Percentiles rank a stretch among this genome's conserved stretches.
Evolutionary conservation across 129 eudicot species (phyloP).

Genomic region (Lonicera japonica): DNA sequence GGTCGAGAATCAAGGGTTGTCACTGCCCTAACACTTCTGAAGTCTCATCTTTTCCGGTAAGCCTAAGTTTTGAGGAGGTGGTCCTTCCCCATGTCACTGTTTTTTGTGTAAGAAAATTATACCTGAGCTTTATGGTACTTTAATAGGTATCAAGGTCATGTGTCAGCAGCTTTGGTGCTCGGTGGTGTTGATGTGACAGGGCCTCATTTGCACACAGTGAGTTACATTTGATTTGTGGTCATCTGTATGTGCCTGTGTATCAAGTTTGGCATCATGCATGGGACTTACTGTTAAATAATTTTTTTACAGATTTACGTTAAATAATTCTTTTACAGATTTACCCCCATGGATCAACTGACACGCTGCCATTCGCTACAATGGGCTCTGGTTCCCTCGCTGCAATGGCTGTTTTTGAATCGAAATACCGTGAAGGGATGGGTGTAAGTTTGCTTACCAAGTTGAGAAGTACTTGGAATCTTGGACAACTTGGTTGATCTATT

Average conservation of each 20-base stretch:
- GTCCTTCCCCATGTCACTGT: neutral
- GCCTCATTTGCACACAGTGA: conserved; percentile 78
- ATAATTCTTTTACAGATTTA: conserved; percentile 82
- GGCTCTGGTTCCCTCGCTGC: conserved; percentile 99
- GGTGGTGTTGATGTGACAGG: conserved; percentile 94
- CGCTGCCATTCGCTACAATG: conserved; percentile 95
- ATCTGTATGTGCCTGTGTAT: neutral
- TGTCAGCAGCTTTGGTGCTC: conserved; percentile 86
- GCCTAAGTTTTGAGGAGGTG: conserved; percentile 1
- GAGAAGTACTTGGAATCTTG: no score
- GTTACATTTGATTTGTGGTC: conserved; percentile 15
- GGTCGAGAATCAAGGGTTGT: conserved; percentile 99
- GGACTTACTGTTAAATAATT: conserved; percentile 8
- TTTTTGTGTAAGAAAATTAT: neutral
- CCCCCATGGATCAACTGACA: conserved; percentile 97
- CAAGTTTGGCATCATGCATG: neutral
- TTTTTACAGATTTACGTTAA: no score
- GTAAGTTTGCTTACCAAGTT: conserved; percentile 64
- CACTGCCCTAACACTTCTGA: conserved; percentile 78
- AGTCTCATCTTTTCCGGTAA: conserved; percentile 91
- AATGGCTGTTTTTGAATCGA: conserved; percentile 87
- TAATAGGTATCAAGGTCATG: conserved; percentile 83
- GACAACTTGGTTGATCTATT: no score
- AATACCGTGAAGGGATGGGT: conserved; percentile 73
- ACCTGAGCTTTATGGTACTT: conserved; percentile 1